Percentiles rank a stretch among this genome's conserved stretches.
Evolutionary conservation across 352 stramenopile genomes (phyloP).

Genomic region (Pythium pectinolyticum): DNA sequence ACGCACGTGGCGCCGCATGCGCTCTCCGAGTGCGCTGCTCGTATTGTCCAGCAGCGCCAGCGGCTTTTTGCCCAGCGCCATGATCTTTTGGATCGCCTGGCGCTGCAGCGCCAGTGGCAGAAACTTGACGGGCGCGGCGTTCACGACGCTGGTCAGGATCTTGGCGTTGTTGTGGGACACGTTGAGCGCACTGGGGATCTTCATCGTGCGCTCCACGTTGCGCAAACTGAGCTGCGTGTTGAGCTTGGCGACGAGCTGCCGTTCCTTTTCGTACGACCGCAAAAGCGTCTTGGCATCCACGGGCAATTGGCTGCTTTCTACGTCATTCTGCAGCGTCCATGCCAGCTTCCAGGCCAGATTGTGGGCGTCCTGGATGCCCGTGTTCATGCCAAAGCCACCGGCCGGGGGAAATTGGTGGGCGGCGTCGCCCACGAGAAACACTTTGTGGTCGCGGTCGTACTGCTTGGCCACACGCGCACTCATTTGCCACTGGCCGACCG

Average conservation of each 20-base stretch:
- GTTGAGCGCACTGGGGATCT: conserved; percentile 74
- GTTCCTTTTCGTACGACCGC: conserved; percentile 78
- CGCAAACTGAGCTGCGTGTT: conserved; percentile 83
- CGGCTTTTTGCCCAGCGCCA: conserved; percentile 68
- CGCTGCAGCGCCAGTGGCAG: conserved; percentile 54
- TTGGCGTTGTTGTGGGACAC: conserved; percentile 82
- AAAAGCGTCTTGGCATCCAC: conserved; percentile 44
- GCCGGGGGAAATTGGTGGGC: conserved; percentile 92
- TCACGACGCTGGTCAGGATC: conserved; percentile 52
- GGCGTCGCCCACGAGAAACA: conserved; percentile 91
- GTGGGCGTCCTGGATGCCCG: conserved; percentile 89
- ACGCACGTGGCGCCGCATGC: conserved; percentile 56
- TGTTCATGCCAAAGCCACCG: conserved; percentile 94
- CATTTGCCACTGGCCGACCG: conserved; percentile 92
- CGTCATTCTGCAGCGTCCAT: conserved; percentile 40
- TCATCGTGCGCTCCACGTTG: conserved; percentile 88
- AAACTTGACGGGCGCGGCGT: conserved; percentile 61
- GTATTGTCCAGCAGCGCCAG: conserved; percentile 52
- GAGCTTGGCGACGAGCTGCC: conserved; percentile 66
- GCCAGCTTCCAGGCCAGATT: conserved; percentile 93
- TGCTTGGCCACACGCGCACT: conserved; percentile 87
- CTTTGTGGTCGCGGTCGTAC: conserved; percentile 63
- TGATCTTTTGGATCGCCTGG: conserved; percentile 63
- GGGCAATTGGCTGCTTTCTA: neutral
- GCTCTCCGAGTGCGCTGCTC: conserved; percentile 48